Evolutionary conservation across 257 asterid genomes (phyloP).

Genomic region (Nicotiana paniculata): DNA sequence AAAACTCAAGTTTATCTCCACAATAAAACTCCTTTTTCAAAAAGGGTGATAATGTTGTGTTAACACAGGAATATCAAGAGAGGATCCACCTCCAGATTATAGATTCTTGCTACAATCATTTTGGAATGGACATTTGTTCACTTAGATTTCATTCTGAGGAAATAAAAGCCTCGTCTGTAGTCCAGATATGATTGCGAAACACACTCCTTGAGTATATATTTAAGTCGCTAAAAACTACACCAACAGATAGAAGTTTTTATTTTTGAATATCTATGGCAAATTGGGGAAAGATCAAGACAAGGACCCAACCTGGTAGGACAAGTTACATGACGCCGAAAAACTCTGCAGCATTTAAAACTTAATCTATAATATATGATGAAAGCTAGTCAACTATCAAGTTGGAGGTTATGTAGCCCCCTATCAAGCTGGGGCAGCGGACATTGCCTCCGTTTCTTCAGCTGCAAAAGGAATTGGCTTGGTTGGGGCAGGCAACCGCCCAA

Average conservation of each 20-base stretch:
- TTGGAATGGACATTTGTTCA: neutral
- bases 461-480: conserved; percentile 75
- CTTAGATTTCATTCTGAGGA: neutral
- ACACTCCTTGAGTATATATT: neutral
- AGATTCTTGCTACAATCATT: no score
- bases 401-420: neutral
- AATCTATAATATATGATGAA: neutral
- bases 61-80: no score
- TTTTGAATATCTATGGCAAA: neutral
- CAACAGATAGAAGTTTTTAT: no score
- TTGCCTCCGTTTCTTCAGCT: conserved; percentile 42
- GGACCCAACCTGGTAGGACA: neutral
- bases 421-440: conserved; percentile 31
- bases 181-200: neutral
- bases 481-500: conserved; percentile 92
- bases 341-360: neutral
- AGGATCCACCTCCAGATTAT: no score
- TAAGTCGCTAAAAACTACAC: neutral
- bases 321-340: neutral
- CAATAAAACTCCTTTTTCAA: no score
- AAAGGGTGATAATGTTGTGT: no score
- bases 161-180: neutral
- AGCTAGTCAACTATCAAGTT: conserved; percentile 15
- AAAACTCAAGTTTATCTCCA: no score
- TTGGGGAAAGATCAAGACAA: neutral